These are phyloP conservation scores for Eucalyptus rudis DNA, from an alignment of 345 rosid genomes.

Conservation along the genomic window DNA sequence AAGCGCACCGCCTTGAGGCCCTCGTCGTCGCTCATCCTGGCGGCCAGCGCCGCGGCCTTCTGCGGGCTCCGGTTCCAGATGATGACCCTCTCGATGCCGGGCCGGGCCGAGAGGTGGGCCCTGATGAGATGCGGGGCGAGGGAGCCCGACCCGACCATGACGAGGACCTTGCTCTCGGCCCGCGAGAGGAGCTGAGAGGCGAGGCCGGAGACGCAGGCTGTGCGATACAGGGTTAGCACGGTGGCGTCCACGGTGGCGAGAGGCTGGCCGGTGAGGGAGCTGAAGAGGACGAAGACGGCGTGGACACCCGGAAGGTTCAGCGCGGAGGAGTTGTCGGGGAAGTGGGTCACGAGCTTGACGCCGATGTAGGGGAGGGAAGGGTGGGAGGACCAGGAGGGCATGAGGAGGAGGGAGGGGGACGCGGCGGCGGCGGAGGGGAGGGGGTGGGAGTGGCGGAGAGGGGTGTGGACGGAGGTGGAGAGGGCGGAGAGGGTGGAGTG, in stretches of 20 bases:
- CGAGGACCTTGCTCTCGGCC: conserved; percentile 36
- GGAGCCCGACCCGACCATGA: conserved; percentile 89
- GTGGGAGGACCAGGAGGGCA: conserved; percentile 85
- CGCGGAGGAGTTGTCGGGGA: conserved; percentile 50
- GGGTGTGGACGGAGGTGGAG: conserved; percentile 42
- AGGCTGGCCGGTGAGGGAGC: conserved; percentile 67
- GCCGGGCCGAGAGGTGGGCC: conserved; percentile 65
- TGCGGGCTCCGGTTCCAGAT: conserved; percentile 66
- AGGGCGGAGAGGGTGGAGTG: conserved; percentile 37
- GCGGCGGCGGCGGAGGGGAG: conserved; percentile 39
- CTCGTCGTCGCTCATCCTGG: conserved; percentile 13
- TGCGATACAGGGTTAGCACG: conserved; percentile 54
- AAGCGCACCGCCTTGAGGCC: conserved; percentile 22
- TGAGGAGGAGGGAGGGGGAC: conserved; percentile 65
- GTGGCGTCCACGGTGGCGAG: conserved; percentile 65
- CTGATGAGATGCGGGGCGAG: conserved; percentile 76
- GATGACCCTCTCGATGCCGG: conserved; percentile 46
- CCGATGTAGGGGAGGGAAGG: conserved; percentile 69
- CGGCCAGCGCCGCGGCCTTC: conserved; percentile 47
- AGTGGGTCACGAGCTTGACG: conserved; percentile 79
- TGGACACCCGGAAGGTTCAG: conserved; percentile 68
- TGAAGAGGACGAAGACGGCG: conserved; percentile 69
- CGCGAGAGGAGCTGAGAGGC: conserved; percentile 58
- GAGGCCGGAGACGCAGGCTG: conserved; percentile 68
- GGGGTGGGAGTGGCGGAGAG: conserved; percentile 74